Evolutionary conservation across 495 filamentous ascomycete species (phyloP), one percentile per base, ranked within the genome.

Genomic region (Schizothecium vesticola): DNA sequence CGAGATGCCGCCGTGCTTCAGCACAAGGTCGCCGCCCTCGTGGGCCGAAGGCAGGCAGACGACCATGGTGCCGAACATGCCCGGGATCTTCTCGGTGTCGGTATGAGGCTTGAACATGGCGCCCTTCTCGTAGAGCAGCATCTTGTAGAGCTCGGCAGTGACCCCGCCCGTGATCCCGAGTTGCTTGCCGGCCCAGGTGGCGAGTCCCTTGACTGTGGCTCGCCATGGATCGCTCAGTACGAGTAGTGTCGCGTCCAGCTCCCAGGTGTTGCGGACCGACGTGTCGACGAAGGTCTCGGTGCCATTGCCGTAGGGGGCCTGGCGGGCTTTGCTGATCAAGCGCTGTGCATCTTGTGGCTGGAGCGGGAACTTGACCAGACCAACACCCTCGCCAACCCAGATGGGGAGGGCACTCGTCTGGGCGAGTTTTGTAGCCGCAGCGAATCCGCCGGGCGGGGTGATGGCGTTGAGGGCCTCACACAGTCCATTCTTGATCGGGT

Each of bases 41-140:
- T 88, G 84, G 23, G 76, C 67, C 0, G 84, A 87, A 0, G 87
- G 86, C 2, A 88, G 77, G 64, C 74, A 80, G 33, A 88, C 76
- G 33, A 85, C 82, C 21, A 88, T 74, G 0, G 86, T 88, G 22
- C 78, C 86, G 70, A 88, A 87, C 81, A 88, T 86, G 2, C 84
- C 81, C 16, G 81, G 79, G 2, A 76, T 76, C 66, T 88, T 87
- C 67, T 87, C 84, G 0, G 82, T 69, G 62, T 88, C 86, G 66
- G 78, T 80, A 70, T 87, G 84, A 16, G 78, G 66, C 29, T 85
- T 83, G 72, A 86, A 87, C 66, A 85, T 79, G 1, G 84, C 83
- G 0, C 84, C 86, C 65, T 83, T 67, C 65, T 86, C 85, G 73
- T 88, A 87, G 6, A 89, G 65, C 13, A 87, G 73, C 70, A 87